Conservation (phyloP, 805 yeast genomes). For the Wickerhamomyces xylosicus region DNA sequence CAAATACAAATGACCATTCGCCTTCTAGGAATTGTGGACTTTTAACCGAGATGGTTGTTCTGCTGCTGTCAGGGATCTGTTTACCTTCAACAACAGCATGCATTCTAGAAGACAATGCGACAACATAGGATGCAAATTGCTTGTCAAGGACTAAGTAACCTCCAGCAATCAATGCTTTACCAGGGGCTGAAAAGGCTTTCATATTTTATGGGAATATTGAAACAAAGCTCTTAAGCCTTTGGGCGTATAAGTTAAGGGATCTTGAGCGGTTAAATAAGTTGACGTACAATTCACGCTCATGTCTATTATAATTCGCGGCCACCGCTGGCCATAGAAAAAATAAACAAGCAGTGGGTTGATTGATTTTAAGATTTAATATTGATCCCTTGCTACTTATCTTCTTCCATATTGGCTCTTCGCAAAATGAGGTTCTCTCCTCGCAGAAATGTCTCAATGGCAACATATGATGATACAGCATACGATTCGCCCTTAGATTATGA, state of each 20-base stretch:
- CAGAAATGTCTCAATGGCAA: background rate
- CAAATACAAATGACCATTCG: slow-evolving; percentile 48
- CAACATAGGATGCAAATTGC: slow-evolving; percentile 61
- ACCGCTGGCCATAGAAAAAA: no score
- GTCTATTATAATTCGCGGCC: no score
- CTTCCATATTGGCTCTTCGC: no score
- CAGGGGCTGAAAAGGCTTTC: slow-evolving; percentile 72
- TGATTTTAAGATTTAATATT: no score
- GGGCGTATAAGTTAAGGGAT: no score
- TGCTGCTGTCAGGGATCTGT: background rate
- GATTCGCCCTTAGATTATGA: slow-evolving; percentile 7
- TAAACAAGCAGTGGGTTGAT: no score
- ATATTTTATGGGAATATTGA: no score
- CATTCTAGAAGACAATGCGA: slow-evolving; percentile 86
- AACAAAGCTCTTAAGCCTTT: no score
- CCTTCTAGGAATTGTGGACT: slow-evolving; percentile 75
- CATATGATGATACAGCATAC: slow-evolving; percentile 2
- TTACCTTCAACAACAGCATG: slow-evolving; percentile 45
- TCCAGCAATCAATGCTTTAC: slow-evolving; percentile 90
- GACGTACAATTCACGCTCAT: no score
- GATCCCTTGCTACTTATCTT: no score
- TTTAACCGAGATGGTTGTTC: slow-evolving; percentile 28
- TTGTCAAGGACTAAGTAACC: slow-evolving; percentile 89
- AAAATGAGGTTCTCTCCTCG: background rate
- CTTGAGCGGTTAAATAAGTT: no score